Base-by-base conservation (phyloP, 257 asterid genomes). In the Prunella vulgaris region DNA sequence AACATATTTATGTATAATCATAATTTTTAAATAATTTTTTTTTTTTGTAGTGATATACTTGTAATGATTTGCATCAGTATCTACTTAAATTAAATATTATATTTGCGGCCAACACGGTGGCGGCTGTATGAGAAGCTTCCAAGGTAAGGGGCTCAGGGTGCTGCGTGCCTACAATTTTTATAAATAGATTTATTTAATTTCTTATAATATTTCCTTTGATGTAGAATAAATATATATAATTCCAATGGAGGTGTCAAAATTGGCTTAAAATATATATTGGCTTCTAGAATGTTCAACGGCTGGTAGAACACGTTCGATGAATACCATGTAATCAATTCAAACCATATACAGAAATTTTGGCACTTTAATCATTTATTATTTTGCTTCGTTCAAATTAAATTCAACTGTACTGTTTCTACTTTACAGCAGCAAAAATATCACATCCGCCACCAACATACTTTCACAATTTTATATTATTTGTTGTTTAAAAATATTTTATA, bases 231-330 rank as follows among this genome's bases (percentile, higher is more conserved):
- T 2, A 18, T 51, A 51, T 51, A 48, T 44, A 54, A 56, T 44
- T 44, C 75, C 78, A 72, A 67, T 24, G 4, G 15, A 52, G 28
- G 10, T 1, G 74, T 77, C 81, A 72, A 77, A 66, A 66, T 60
- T 66, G 71, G 65, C 42, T 40, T 42, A 7, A 15, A 22, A 7
- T n/a, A n/a, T n/a, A n/a, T n/a, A n/a, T 14, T 22, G 20, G 25
- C 28, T 52, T 52, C 59, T 52, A 52, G 59, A 52, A 52, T 5
- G 2, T 46, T 46, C 53, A 15, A 46, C 12, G 10, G 18, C 3
- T 6, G 3, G n/a, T 69, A 10, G 5, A 68, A 52, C 14, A 38
- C 80, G 74, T 58, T 46, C 53, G 53, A 46, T n/a, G 1, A 44
- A n/a, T 46, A 46, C 14, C 17, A 40, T 40, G 49, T 13, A 12